phyloP scores from a whole-genome alignment of 306 rosid genomes.

The Macrotyloma uniflorum region DNA sequence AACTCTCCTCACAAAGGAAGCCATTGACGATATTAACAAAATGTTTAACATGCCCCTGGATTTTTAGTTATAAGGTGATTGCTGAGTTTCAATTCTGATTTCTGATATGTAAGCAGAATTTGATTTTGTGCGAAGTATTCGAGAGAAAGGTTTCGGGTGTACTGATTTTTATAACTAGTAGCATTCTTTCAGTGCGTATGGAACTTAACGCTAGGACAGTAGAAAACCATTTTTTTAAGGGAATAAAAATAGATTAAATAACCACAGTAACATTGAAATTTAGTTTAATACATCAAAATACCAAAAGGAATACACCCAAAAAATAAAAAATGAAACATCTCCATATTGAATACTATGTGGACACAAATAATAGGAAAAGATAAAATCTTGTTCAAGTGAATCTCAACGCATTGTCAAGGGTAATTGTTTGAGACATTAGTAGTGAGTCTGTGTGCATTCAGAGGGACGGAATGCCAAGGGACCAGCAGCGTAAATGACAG shows the following conservation, averaged over 20 bases:
- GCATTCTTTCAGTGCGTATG: not conserved
- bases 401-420: constrained; percentile 1
- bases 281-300: constrained; percentile 29
- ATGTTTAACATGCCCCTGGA: constrained; percentile 88
- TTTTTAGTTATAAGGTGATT: constrained; percentile 46
- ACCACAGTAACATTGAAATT: constrained; percentile 27
- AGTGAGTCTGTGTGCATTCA: constrained; percentile 52
- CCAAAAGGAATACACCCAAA: not conserved
- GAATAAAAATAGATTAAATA: not conserved
- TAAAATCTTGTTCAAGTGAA: constrained; percentile 4
- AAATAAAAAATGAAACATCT: not conserved
- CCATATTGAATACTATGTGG: constrained; percentile 18
- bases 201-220: not conserved
- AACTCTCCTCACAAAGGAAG: constrained; percentile 77
- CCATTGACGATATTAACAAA: constrained; percentile 85
- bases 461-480: constrained; percentile 88
- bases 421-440: constrained; percentile 24
- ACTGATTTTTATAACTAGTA: not conserved
- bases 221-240: not conserved
- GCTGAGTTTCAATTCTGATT: constrained; percentile 18
- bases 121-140: constrained; percentile 39
- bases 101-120: constrained; percentile 33
- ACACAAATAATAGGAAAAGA: constrained; percentile 8
- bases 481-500: constrained; percentile 79
- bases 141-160: constrained; percentile 28